Conservation (phyloP, 2,329 filamentous ascomycete species). For the Colletotrichum sp. region DNA sequence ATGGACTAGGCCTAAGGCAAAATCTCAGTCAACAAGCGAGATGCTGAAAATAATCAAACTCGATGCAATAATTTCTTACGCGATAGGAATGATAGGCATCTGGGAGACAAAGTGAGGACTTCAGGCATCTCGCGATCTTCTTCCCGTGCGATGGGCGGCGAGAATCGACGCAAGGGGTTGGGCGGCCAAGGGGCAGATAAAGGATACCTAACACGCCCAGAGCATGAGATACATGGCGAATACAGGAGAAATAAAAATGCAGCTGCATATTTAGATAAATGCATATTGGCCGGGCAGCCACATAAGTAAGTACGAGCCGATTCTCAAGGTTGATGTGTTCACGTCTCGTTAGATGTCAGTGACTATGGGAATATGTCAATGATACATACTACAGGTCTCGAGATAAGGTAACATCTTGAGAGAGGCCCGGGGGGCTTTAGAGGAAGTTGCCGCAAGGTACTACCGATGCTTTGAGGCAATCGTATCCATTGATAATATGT, state of each 20-base stretch:
- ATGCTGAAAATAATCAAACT: background rate
- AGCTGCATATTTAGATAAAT: background rate
- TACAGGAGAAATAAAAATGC: background rate
- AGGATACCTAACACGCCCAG: background rate
- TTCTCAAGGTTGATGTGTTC: background rate
- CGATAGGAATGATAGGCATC: too few relatives aligned
- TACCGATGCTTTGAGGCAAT: background rate
- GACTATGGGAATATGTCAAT: background rate
- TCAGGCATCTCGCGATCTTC: background rate
- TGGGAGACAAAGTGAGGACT: background rate
- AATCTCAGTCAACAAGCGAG: background rate
- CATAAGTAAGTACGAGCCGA: background rate
- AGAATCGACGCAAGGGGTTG: background rate
- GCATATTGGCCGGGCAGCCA: background rate
- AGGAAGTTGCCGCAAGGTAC: background rate
- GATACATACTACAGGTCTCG: background rate
- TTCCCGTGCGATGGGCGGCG: background rate
- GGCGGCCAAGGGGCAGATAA: background rate
- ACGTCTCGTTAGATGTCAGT: background rate
- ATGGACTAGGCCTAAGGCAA: background rate
- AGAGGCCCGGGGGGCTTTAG: background rate
- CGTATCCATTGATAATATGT: rapidly evolving
- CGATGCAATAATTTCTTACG: too few relatives aligned
- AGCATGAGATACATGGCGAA: background rate
- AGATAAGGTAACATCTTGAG: background rate